These are phyloP conservation scores for Phytophthora pisi DNA, from an alignment of 352 stramenopile species.

Conservation along the genomic window DNA sequence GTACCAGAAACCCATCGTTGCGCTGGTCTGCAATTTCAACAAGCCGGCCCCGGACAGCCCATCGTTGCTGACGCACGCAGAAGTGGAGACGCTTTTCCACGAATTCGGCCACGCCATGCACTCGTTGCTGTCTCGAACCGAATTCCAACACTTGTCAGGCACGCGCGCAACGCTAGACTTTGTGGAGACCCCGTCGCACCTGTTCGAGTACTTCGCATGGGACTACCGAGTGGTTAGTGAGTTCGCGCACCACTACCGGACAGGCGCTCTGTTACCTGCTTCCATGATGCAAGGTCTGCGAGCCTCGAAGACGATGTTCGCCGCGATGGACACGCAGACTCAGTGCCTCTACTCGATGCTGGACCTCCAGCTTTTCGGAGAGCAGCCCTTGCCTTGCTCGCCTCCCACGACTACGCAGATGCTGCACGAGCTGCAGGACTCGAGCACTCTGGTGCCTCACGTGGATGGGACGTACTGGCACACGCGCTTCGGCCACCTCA, in stretches of 20 bases:
- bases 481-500: slow-evolving; percentile 88
- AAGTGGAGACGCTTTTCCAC: slow-evolving; percentile 98
- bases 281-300: slow-evolving; percentile 79
- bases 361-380: slow-evolving; percentile 73
- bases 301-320: slow-evolving; percentile 88
- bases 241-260: slow-evolving; percentile 88
- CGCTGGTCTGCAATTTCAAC: slow-evolving; percentile 92
- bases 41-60: slow-evolving; percentile 73
- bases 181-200: slow-evolving; percentile 95
- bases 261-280: slow-evolving; percentile 74
- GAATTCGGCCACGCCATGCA: slow-evolving; percentile 98
- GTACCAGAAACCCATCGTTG: slow-evolving; percentile 96
- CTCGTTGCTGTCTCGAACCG: slow-evolving; percentile 94
- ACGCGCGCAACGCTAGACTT: slow-evolving; percentile 95
- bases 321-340: slow-evolving; percentile 88
- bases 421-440: slow-evolving; percentile 71
- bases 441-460: slow-evolving; percentile 75
- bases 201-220: slow-evolving; percentile 98
- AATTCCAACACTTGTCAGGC: slow-evolving; percentile 97
- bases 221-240: slow-evolving; percentile 86
- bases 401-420: slow-evolving; percentile 61
- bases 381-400: slow-evolving; percentile 48
- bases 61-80: slow-evolving; percentile 87
- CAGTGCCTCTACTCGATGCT: slow-evolving; percentile 87
- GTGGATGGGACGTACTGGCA: slow-evolving; percentile 85